A percentile compares a stretch with the other conserved stretches of the same genome.
Conservation (phyloP, 2,329 filamentous ascomycete species). For the Chaetomium olivaceum region DNA sequence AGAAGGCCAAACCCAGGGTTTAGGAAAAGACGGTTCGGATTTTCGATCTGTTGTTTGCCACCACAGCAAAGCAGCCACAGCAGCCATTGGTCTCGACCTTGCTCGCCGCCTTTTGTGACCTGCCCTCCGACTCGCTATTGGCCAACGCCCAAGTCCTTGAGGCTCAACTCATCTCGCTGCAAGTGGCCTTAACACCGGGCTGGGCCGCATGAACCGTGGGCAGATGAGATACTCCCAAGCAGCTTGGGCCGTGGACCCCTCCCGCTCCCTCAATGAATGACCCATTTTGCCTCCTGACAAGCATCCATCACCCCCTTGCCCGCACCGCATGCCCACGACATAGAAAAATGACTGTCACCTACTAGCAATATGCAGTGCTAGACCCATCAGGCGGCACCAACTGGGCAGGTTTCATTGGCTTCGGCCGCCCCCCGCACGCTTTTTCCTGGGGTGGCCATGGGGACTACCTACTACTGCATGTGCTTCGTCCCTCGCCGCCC, state of each 20-base stretch:
- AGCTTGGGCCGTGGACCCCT: not conserved
- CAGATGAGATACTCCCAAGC: not conserved
- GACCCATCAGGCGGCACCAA: constrained; percentile 16
- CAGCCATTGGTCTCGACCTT: not conserved
- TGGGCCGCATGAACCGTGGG: constrained; percentile 13
- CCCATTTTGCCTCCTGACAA: constrained; percentile 11
- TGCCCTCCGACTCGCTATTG: not conserved
- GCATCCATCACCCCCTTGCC: not conserved
- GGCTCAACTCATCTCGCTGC: constrained; percentile 10
- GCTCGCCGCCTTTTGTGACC: not conserved
- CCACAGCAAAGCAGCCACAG: not conserved
- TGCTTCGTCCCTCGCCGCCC: not conserved
- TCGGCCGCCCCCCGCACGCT: not conserved
- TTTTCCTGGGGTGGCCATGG: not conserved
- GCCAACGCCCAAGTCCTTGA: not conserved
- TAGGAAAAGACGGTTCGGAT: not conserved
- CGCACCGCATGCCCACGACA: not conserved
- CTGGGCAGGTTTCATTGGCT: constrained; percentile 16
- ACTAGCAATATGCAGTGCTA: not conserved
- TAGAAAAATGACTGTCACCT: not conserved
- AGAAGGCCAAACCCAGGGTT: not conserved
- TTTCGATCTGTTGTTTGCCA: not conserved
- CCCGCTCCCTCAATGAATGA: not conserved
- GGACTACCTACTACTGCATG: not conserved
- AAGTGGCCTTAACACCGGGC: constrained; percentile 1